Conservation (phyloP, 2,329 filamentous ascomycete genomes). For the Emergomyces orientalis region DNA sequence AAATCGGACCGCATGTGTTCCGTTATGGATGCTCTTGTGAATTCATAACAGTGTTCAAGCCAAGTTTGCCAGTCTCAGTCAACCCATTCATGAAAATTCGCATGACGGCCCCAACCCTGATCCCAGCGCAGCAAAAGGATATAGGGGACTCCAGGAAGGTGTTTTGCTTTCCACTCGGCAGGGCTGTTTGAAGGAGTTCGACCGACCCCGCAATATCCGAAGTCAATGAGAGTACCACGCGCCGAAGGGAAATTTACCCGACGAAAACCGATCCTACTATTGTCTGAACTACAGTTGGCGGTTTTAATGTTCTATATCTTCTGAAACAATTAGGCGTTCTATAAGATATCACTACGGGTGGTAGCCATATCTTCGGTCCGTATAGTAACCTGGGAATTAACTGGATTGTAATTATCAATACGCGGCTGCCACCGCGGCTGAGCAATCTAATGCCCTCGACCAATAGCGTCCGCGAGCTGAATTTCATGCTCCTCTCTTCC, state of each 20-base stretch:
- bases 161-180: not conserved
- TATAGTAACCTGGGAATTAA: too few relatives aligned
- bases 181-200: not conserved
- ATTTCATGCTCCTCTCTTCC: too few relatives aligned
- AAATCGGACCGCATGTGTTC: constrained; percentile 7
- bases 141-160: constrained; percentile 7
- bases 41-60: constrained; percentile 10
- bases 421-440: too few relatives aligned
- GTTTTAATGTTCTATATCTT: too few relatives aligned
- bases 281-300: too few relatives aligned
- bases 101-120: not conserved
- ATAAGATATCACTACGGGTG: too few relatives aligned
- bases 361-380: too few relatives aligned
- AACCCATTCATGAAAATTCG: constrained; percentile 12
- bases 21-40: constrained; percentile 9
- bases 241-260: not conserved
- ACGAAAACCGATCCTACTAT: too few relatives aligned
- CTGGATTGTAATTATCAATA: too few relatives aligned
- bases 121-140: constrained; percentile 10
- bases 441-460: too few relatives aligned
- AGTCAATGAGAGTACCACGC: constrained; percentile 6
- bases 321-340: too few relatives aligned
- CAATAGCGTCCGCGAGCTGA: too few relatives aligned
- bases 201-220: not conserved
- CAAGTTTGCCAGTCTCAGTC: constrained; percentile 15